Conservation (phyloP, 306 rosid species). For the Casuarina glauca region DNA sequence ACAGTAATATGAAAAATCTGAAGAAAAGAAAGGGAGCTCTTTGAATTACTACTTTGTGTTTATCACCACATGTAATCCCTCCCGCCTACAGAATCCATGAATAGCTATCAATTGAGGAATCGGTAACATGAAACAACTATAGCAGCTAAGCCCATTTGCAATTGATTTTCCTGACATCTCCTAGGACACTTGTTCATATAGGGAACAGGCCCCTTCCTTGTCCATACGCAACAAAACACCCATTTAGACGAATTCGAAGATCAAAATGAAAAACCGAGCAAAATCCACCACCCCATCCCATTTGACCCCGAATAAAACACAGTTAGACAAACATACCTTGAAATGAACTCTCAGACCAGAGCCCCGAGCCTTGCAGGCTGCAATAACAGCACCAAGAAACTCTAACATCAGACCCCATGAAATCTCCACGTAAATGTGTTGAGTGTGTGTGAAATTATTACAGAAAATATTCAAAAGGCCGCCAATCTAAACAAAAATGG, state of each 20-base stretch:
- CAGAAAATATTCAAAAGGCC: not conserved
- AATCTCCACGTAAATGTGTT: not conserved
- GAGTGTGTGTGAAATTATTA: not conserved
- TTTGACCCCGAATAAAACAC: not conserved
- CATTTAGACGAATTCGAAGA: not conserved
- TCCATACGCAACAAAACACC: not conserved
- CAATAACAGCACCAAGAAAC: not conserved
- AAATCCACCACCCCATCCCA: not conserved
- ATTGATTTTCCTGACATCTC: not conserved
- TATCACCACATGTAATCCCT: not conserved
- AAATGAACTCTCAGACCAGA: constrained; percentile 62
- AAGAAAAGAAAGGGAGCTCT: too few species aligned
- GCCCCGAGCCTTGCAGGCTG: constrained; percentile 78
- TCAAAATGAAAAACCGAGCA: not conserved
- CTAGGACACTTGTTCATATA: not conserved
- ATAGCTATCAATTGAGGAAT: not conserved
- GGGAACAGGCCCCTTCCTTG: not conserved
- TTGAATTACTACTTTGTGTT: not conserved
- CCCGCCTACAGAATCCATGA: not conserved
- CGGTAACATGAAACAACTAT: not conserved
- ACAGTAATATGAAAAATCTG: too few species aligned
- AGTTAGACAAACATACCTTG: constrained; percentile 40
- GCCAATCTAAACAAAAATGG: not conserved
- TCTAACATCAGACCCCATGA: constrained; percentile 6
- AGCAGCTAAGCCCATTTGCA: not conserved